A percentile compares a stretch with the other conserved stretches of the same genome.
These are phyloP conservation scores for Orbilia quercus DNA, from an alignment of 2,329 filamentous ascomycete species.

Conservation along the genomic window DNA sequence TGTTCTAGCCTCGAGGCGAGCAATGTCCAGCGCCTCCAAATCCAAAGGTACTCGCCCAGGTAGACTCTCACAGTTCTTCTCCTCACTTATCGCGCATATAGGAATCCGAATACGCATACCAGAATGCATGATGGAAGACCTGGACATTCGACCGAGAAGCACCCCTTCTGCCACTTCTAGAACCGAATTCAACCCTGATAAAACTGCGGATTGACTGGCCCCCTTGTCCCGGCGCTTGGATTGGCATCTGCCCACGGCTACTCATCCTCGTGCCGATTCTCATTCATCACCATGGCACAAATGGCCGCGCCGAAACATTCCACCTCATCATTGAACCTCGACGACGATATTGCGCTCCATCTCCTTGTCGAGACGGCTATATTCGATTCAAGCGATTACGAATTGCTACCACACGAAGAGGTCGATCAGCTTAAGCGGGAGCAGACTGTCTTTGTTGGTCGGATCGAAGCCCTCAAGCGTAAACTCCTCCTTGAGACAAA, in stretches of 20 bases:
- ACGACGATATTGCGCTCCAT: conserved; percentile 82
- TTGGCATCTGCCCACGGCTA: no score
- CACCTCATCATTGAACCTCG: conserved; percentile 18
- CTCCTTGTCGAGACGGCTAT: conserved; percentile 93
- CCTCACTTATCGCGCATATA: no score
- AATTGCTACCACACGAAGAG: conserved; percentile 89
- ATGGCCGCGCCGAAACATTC: conserved; percentile 32
- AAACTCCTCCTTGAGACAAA: conserved; percentile 92
- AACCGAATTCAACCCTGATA: neutral
- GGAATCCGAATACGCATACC: neutral
- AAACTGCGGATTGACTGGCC: no score
- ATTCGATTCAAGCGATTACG: conserved; percentile 83
- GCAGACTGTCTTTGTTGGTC: conserved; percentile 75
- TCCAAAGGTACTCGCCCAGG: no score
- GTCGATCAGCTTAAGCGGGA: conserved; percentile 93
- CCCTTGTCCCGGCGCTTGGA: no score
- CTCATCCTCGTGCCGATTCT: neutral
- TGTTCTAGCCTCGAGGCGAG: no score
- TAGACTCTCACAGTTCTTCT: no score
- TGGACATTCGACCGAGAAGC: neutral
- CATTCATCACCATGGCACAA: conserved; percentile 2
- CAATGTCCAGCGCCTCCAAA: no score
- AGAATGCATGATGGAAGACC: neutral
- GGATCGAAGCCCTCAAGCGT: conserved; percentile 82
- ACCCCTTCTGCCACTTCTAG: neutral